A percentile compares a stretch with the other conserved stretches of the same genome.
Conservation (phyloP, 2,329 filamentous ascomycete species). For the Alternaria incomplexa region DNA sequence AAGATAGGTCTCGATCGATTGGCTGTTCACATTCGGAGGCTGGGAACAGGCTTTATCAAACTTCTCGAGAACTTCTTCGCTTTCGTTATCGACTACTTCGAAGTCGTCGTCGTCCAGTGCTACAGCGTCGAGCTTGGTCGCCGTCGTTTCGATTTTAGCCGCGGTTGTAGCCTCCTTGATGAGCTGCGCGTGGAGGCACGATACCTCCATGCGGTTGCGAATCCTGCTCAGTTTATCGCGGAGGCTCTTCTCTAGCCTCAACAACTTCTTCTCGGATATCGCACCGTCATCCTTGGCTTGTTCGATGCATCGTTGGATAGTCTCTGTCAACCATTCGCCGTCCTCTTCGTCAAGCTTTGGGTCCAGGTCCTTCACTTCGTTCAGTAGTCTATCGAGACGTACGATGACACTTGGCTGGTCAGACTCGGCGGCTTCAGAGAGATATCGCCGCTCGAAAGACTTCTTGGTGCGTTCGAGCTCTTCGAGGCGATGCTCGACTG, state of each 20-base stretch:
- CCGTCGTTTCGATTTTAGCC: constrained; percentile 14
- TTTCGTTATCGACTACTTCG: constrained; percentile 60
- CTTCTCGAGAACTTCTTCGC: constrained; percentile 58
- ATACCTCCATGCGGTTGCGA: constrained; percentile 62
- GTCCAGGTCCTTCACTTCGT: constrained; percentile 46
- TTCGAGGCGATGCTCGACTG: constrained; percentile 55
- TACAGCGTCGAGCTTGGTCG: constrained; percentile 25
- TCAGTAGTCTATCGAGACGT: constrained; percentile 34
- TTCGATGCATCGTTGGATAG: constrained; percentile 59
- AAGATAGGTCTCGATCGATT: constrained; percentile 30
- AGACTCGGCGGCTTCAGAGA: constrained; percentile 30
- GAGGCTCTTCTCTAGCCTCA: constrained; percentile 57
- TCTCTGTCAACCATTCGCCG: constrained; percentile 39
- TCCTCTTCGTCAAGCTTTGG: constrained; percentile 36
- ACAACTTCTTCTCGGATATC: constrained; percentile 55
- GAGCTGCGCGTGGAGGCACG: constrained; percentile 62
- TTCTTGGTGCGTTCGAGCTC: constrained; percentile 61
- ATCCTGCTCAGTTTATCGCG: constrained; percentile 56
- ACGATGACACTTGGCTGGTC: not conserved
- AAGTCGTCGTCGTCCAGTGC: constrained; percentile 47
- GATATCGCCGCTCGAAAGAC: constrained; percentile 57
- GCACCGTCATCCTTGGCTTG: constrained; percentile 62
- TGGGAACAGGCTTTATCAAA: constrained; percentile 31
- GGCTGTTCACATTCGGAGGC: constrained; percentile 20
- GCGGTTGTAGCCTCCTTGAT: constrained; percentile 48